A percentile compares a stretch with the other conserved stretches of the same genome.
Conservation (phyloP, 2,329 filamentous ascomycete genomes). For the Cladosporium sp. region DNA sequence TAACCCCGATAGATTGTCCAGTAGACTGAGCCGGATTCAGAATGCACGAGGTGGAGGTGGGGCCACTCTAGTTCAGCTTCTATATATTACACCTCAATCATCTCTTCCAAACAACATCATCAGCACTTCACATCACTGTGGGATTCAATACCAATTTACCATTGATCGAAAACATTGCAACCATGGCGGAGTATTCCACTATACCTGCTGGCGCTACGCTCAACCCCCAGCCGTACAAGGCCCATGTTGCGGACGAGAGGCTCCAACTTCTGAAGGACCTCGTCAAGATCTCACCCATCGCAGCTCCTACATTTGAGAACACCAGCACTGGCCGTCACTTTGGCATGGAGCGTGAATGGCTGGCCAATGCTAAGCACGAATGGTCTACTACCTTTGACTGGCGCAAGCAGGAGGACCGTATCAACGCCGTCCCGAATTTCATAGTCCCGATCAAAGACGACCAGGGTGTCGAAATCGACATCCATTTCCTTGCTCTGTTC, state of each 20-base stretch:
- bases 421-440: conserved; percentile 50
- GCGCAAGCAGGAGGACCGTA: conserved; percentile 35
- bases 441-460: conserved; percentile 36
- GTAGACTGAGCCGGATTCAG: no score
- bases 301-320: conserved; percentile 46
- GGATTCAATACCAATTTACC: no score
- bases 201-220: conserved; percentile 34
- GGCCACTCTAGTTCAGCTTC: no score
- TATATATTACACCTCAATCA: no score
- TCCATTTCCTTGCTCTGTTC: conserved; percentile 53
- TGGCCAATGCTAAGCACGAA: conserved; percentile 33
- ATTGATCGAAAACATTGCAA: not conserved
- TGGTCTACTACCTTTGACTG: conserved; percentile 33
- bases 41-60: no score
- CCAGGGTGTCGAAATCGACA: conserved; percentile 31
- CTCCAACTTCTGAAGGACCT: conserved; percentile 43
- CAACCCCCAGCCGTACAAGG: conserved; percentile 37
- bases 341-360: conserved; percentile 45
- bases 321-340: conserved; percentile 32
- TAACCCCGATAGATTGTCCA: no score
- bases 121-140: no score
- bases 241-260: conserved; percentile 38
- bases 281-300: conserved; percentile 43
- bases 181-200: conserved; percentile 19
- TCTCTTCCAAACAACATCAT: no score